phyloP scores from a whole-genome alignment of 257 asterid genomes.

The Euphrasia confusa region DNA sequence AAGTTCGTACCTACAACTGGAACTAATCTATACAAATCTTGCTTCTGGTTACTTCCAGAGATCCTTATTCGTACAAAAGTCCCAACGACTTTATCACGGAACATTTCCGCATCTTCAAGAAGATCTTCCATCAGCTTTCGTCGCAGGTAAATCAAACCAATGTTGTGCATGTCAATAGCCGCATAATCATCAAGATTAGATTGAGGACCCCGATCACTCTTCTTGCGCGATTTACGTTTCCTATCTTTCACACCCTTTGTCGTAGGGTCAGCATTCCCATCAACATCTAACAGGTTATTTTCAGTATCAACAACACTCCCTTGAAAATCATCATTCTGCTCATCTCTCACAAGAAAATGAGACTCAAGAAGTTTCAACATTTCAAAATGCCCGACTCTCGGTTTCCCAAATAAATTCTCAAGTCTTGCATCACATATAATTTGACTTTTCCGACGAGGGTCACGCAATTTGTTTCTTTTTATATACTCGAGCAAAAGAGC shows the following conservation, averaged over 20 bases:
- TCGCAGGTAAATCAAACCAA: conserved; percentile 72
- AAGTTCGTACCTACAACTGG: conserved; percentile 83
- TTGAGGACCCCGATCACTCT: conserved; percentile 61
- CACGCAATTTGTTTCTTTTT: conserved; percentile 85
- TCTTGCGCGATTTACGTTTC: conserved; percentile 72
- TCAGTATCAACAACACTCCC: conserved; percentile 92
- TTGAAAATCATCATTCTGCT: conserved; percentile 76
- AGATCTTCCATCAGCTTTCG: conserved; percentile 96
- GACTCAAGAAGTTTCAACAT: conserved; percentile 98
- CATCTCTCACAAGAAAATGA: conserved; percentile 75
- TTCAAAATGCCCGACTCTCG: conserved; percentile 97
- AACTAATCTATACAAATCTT: conserved; percentile 93
- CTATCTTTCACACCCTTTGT: conserved; percentile 59
- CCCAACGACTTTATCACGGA: conserved; percentile 71
- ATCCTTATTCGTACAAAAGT: conserved; percentile 95
- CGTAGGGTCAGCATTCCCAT: conserved; percentile 48
- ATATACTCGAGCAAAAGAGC: conserved; percentile 91
- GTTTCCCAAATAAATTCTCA: conserved; percentile 78
- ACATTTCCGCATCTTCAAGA: conserved; percentile 74
- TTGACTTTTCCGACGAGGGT: conserved; percentile 90
- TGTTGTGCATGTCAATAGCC: conserved; percentile 88
- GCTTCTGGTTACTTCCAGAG: conserved; percentile 81
- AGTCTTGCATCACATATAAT: conserved; percentile 86
- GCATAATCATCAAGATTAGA: conserved; percentile 96
- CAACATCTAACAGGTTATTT: conserved; percentile 55